These are phyloP conservation scores for Pichia californica DNA, from an alignment of 805 yeast genomes.

Conservation along the genomic window DNA sequence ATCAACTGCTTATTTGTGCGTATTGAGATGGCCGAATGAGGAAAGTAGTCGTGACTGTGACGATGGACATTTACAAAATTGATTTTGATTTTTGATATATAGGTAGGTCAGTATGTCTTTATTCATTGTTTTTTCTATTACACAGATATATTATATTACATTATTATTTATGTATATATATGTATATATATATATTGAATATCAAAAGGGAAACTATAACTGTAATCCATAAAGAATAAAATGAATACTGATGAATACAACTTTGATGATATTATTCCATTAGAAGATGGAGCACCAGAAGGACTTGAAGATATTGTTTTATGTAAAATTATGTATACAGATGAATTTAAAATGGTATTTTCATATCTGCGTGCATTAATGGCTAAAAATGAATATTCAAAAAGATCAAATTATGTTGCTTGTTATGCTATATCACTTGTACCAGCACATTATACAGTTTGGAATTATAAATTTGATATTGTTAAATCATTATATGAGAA, in stretches of 20 bases:
- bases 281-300: constrained; percentile 8
- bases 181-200: too few relatives aligned
- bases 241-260: constrained; percentile 9
- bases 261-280: constrained; percentile 14
- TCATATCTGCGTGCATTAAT: constrained; percentile 57
- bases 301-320: constrained; percentile 22
- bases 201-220: too few relatives aligned
- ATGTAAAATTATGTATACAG: constrained; percentile 65
- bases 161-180: too few relatives aligned
- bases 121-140: too few relatives aligned
- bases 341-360: constrained; percentile 59
- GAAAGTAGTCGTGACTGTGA: too few relatives aligned
- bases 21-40: constrained; percentile 6
- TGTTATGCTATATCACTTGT: constrained; percentile 54
- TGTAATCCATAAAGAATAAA: not conserved
- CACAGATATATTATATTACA: too few relatives aligned
- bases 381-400: constrained; percentile 53
- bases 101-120: too few relatives aligned
- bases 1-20: too few relatives aligned
- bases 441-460: constrained; percentile 89
- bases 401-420: constrained; percentile 66
- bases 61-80: too few relatives aligned
- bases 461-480: constrained; percentile 66
- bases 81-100: too few relatives aligned
- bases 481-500: constrained; percentile 31